Percentiles rank a stretch among this genome's conserved stretches.
Evolutionary conservation across 2,329 filamentous ascomycete species (phyloP).

Genomic region (Fusarium decemcellulare): DNA sequence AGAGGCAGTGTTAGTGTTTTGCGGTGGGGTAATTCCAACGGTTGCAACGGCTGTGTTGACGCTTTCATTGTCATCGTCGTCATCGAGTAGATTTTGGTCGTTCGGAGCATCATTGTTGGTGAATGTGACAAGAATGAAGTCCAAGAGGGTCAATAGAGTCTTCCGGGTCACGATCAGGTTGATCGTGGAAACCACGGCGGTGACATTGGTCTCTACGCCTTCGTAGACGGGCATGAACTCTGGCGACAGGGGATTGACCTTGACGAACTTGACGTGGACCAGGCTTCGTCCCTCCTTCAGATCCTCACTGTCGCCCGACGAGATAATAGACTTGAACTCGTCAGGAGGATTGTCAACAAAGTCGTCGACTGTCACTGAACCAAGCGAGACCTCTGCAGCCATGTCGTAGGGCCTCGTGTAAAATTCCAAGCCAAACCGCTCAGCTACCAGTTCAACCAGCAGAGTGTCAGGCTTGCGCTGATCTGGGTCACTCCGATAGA

Average conservation of each 20-base stretch:
- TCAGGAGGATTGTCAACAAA: slow-evolving; percentile 90
- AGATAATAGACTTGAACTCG: slow-evolving; percentile 98
- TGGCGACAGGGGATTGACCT: slow-evolving; percentile 90
- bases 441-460: slow-evolving; percentile 91
- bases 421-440: slow-evolving; percentile 89
- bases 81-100: slow-evolving; percentile 54
- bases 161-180: slow-evolving; percentile 95
- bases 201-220: slow-evolving; percentile 93
- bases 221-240: slow-evolving; percentile 95
- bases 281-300: slow-evolving; percentile 84
- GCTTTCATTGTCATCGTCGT: slow-evolving; percentile 54
- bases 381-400: slow-evolving; percentile 90
- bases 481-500: slow-evolving; percentile 89
- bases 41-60: slow-evolving; percentile 53
- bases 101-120: slow-evolving; percentile 67
- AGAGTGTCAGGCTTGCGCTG: slow-evolving; percentile 82
- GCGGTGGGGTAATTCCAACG: slow-evolving; percentile 43
- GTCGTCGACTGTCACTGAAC: slow-evolving; percentile 91
- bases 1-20: slow-evolving; percentile 70
- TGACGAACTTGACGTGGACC: slow-evolving; percentile 89
- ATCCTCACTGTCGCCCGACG: slow-evolving; percentile 81
- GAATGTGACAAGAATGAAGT: slow-evolving; percentile 96
- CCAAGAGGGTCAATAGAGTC: slow-evolving; percentile 90
- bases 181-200: slow-evolving; percentile 93
- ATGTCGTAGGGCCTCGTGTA: slow-evolving; percentile 93